A percentile compares a stretch with the other conserved stretches of the same genome.
Evolutionary conservation across 2,329 filamentous ascomycete species (phyloP).

Genomic region (Peltaster fructicola): DNA sequence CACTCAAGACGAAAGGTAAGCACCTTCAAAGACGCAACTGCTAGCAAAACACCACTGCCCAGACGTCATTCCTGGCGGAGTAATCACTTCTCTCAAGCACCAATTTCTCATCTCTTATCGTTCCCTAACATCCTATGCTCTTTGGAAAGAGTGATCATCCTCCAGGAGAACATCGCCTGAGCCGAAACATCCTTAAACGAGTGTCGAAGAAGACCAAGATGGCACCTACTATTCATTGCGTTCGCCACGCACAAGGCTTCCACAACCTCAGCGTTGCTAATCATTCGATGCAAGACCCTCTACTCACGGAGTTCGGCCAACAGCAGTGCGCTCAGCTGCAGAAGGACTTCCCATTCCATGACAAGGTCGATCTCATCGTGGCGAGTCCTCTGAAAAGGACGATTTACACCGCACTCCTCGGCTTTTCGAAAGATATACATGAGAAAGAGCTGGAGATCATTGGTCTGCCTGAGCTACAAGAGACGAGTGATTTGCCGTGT

Average conservation of each 20-base stretch:
- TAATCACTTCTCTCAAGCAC: no score
- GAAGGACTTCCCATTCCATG: constrained; percentile 45
- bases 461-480: constrained; percentile 60
- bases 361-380: constrained; percentile 49
- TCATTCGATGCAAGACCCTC: constrained; percentile 57
- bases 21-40: no score
- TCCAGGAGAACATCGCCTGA: no score
- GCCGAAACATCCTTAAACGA: no score
- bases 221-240: constrained; percentile 40
- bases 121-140: no score
- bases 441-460: constrained; percentile 34
- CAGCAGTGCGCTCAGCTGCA: constrained; percentile 53
- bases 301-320: constrained; percentile 58
- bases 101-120: no score
- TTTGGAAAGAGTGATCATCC: no score
- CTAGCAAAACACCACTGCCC: no score
- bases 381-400: constrained; percentile 69
- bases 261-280: constrained; percentile 62
- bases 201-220: constrained; percentile 11
- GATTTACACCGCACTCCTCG: constrained; percentile 55
- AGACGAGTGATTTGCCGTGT: constrained; percentile 56
- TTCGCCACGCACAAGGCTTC: constrained; percentile 56
- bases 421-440: constrained; percentile 43
- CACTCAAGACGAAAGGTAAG: no score
- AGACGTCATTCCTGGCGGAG: no score